Evolutionary conservation across 352 stramenopile genomes (phyloP).

Genomic region (Phytophthora agathidicida): DNA sequence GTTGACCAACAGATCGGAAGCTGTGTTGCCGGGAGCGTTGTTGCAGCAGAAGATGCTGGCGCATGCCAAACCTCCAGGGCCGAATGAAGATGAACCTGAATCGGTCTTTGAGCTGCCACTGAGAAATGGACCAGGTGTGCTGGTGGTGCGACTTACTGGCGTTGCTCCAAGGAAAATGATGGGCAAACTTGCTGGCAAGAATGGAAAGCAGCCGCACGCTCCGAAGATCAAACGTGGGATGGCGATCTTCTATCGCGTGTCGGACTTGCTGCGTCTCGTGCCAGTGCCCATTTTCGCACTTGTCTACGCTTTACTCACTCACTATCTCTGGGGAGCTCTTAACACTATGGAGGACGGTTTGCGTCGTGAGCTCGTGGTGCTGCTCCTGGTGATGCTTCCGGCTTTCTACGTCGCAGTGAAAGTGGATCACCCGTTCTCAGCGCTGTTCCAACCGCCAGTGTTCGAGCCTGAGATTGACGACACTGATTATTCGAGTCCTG

Average conservation of each 20-base stretch:
- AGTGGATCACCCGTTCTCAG: conserved; percentile 75
- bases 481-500: conserved; percentile 20
- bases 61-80: conserved; percentile 38
- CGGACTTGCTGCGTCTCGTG: conserved; percentile 48
- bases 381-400: conserved; percentile 64
- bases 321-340: conserved; percentile 60
- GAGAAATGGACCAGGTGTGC: conserved; percentile 55
- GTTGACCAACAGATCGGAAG: conserved; percentile 61
- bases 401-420: conserved; percentile 76
- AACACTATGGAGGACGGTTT: conserved; percentile 48
- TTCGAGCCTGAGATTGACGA: conserved; percentile 27
- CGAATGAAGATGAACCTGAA: conserved; percentile 39
- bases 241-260: conserved; percentile 45
- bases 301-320: conserved; percentile 70
- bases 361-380: conserved; percentile 57
- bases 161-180: conserved; percentile 52
- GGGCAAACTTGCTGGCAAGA: conserved; percentile 39
- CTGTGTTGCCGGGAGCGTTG: conserved; percentile 49
- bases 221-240: conserved; percentile 23
- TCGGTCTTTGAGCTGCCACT: conserved; percentile 69
- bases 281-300: conserved; percentile 73
- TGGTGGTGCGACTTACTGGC: conserved; percentile 67
- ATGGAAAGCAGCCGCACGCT: conserved; percentile 19
- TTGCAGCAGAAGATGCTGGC: conserved; percentile 66
- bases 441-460: conserved; percentile 53